These are phyloP conservation scores for Trametes versicolor DNA, from an alignment of 1,284 basidiomycete genomes.

Conservation along the genomic window DNA sequence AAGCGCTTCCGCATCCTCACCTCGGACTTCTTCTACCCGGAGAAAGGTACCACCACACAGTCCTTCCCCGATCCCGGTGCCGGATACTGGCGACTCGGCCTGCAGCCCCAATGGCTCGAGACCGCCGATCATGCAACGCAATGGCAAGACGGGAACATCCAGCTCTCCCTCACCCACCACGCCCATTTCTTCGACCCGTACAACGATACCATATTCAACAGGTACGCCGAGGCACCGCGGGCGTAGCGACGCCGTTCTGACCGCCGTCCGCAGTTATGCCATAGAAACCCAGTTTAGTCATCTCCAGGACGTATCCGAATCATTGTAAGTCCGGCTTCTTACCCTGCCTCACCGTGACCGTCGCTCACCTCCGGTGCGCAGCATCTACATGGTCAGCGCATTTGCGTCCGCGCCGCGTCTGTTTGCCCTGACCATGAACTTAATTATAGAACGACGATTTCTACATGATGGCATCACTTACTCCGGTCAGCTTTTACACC, in stretches of 20 bases:
- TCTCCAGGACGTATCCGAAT: conserved; percentile 39
- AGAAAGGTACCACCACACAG: conserved; percentile 12
- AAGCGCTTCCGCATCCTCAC: conserved; percentile 40
- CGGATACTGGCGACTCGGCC: conserved; percentile 37
- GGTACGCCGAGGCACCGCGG: conserved; percentile 25
- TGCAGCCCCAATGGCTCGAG: conserved; percentile 41
- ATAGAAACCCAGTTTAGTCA: conserved; percentile 43
- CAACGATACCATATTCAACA: conserved; percentile 41
- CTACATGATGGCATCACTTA: conserved; percentile 38
- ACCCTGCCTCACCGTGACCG: not conserved
- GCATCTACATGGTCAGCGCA: conserved; percentile 41
- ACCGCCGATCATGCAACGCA: conserved; percentile 19
- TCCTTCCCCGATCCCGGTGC: conserved; percentile 36
- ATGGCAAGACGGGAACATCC: conserved; percentile 38
- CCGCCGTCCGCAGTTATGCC: conserved; percentile 36
- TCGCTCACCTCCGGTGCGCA: conserved; percentile 17
- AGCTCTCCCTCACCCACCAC: conserved; percentile 41
- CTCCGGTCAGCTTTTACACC: conserved; percentile 41
- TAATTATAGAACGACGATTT: conserved; percentile 43
- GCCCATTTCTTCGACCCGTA: conserved; percentile 42
- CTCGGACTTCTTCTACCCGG: conserved; percentile 36
- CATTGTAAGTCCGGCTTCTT: conserved; percentile 30
- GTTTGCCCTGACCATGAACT: not conserved
- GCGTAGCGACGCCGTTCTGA: not conserved
- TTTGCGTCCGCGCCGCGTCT: not conserved